Percentiles rank a stretch among this genome's conserved stretches.
These are phyloP conservation scores for Dryadomyces sulphureus DNA, from an alignment of 2,329 filamentous ascomycete genomes.

Conservation along the genomic window DNA sequence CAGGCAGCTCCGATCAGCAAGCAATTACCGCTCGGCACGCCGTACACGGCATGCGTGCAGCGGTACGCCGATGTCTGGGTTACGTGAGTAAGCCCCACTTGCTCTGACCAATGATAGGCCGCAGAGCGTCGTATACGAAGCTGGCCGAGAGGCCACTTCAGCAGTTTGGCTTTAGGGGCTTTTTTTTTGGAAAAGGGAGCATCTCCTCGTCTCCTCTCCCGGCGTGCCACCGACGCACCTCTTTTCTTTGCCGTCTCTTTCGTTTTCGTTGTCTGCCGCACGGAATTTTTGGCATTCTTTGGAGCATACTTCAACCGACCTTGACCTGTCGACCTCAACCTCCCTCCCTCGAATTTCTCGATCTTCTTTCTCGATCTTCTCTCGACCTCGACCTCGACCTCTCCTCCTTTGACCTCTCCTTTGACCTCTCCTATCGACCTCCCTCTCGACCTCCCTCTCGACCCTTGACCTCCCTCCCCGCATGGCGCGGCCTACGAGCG, in stretches of 20 bases:
- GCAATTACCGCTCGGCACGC: not conserved
- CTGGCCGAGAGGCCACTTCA: conserved; percentile 2
- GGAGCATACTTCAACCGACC: no score
- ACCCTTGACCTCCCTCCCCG: not conserved
- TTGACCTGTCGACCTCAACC: no score
- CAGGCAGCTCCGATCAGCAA: no score
- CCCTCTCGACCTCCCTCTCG: not conserved
- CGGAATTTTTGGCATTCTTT: not conserved
- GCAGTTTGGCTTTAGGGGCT: not conserved
- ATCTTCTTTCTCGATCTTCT: not conserved
- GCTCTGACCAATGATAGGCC: not conserved
- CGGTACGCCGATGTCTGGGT: no score
- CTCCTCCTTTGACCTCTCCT: not conserved
- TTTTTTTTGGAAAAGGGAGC: conserved; percentile 1
- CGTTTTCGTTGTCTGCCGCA: not conserved
- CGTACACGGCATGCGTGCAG: no score
- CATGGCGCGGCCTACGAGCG: conserved; percentile 1
- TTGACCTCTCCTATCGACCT: not conserved
- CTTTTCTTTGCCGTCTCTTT: not conserved
- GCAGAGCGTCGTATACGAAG: no score
- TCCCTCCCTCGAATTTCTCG: not conserved
- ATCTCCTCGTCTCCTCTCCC: not conserved
- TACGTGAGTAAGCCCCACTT: not conserved
- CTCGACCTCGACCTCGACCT: not conserved
- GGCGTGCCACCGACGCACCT: not conserved